Percentiles rank a stretch among this genome's conserved stretches.
phyloP scores from a whole-genome alignment of 148 eudicot species.

The Nyssa sinensis region DNA sequence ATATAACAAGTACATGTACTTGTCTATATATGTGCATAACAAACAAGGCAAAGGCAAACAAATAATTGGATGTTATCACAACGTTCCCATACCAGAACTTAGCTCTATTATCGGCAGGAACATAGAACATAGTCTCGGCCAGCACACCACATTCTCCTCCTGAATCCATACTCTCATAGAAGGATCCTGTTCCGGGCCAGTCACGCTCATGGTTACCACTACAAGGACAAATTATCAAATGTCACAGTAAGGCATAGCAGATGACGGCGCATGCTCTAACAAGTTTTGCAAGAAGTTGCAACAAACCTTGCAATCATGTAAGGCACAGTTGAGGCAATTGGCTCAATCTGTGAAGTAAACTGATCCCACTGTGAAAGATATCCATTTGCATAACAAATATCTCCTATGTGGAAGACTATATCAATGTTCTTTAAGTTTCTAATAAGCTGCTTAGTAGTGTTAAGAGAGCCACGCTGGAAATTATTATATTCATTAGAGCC shows the following conservation, averaged over 20 bases:
- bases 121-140: slow-evolving; percentile 74
- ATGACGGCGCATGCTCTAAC: background rate
- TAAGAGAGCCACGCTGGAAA: slow-evolving; percentile 66
- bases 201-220: slow-evolving; percentile 95
- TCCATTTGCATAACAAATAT: slow-evolving; percentile 76
- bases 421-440: slow-evolving; percentile 62
- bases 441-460: slow-evolving; percentile 64
- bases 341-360: slow-evolving; percentile 79
- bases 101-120: slow-evolving; percentile 79
- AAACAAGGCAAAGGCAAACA: background rate
- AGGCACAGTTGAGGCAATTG: slow-evolving; percentile 68
- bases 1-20: background rate
- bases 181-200: slow-evolving; percentile 82
- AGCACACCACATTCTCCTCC: slow-evolving; percentile 92
- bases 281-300: background rate
- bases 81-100: slow-evolving; percentile 57
- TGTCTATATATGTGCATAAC: background rate
- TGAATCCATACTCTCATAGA: slow-evolving; percentile 61
- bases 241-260: background rate
- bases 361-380: slow-evolving; percentile 93
- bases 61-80: background rate
- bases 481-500: slow-evolving; percentile 75
- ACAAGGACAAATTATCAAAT: slow-evolving; percentile 14
- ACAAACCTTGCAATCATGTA: slow-evolving; percentile 78
- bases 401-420: slow-evolving; percentile 78